phyloP scores from a whole-genome alignment of 208 protist genomes.

The Tetramitus jugosus region DNA sequence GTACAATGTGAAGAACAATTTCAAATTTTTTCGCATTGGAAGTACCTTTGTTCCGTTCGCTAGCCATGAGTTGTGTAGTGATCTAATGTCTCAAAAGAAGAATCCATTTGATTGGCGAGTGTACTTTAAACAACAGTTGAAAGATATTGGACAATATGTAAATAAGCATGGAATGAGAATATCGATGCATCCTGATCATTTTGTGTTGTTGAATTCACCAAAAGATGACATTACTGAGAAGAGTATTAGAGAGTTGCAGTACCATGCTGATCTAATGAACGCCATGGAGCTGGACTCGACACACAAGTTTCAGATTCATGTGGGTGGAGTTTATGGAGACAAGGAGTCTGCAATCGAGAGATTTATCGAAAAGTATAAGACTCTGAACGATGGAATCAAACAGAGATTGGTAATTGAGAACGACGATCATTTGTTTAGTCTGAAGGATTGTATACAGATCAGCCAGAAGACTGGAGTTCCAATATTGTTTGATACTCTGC shows the following conservation, averaged over 20 bases:
- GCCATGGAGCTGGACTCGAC: not conserved
- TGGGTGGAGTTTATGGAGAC: not conserved
- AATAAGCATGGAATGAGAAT: not conserved
- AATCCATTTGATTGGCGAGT: not conserved
- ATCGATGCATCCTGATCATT: constrained; percentile 12
- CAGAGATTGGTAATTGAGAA: not conserved
- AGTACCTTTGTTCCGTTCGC: constrained; percentile 9
- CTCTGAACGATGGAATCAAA: not conserved
- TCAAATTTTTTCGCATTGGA: constrained; percentile 2
- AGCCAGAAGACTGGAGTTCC: not conserved
- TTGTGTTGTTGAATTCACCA: constrained; percentile 6
- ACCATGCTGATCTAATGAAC: constrained; percentile 5
- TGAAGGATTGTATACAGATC: not conserved
- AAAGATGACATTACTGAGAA: not conserved
- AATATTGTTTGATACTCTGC: constrained; percentile 6
- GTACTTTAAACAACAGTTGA: not conserved
- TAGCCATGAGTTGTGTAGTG: not conserved
- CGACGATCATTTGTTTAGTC: not conserved
- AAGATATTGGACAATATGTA: constrained; percentile 3
- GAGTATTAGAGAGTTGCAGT: not conserved
- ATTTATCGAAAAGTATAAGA: not conserved
- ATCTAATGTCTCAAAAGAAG: not conserved
- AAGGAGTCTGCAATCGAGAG: not conserved
- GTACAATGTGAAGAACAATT: not conserved
- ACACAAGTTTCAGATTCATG: constrained; percentile 17